Evolutionary conservation across 495 filamentous ascomycete genomes (phyloP), one percentile per base, ranked within the genome.

Genomic region (Aspergillus olivimuriae): DNA sequence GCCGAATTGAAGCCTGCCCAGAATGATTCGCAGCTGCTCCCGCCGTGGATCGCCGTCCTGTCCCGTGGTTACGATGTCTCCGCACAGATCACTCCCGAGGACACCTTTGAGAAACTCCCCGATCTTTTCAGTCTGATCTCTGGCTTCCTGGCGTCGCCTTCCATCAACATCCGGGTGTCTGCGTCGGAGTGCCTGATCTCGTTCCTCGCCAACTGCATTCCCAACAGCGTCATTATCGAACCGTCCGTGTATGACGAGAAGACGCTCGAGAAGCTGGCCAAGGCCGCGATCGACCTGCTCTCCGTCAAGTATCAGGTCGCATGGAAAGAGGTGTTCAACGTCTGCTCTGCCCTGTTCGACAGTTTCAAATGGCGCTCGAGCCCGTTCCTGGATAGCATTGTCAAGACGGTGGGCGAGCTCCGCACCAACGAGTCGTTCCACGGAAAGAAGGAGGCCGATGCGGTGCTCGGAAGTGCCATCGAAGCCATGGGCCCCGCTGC

Each of bases 181-280:
- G 87, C 92, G 2, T 89, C 94, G 0, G 91, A 97, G 62, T 95
- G 94, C 57, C 68, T 98, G 44, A 83, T 96, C 23, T 95, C 92
- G 1, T 90, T 98, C 52, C 69, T 90, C 53, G 82, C 80, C 36
- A 94, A 91, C 56, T 94, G 89, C 49, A 74, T 98, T 19, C 92
- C 94, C 0, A 71, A 80, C 17, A 73, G 69, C 36, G 83, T 89
- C 4, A 77, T 97, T 17, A 56, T 94, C 4, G 87, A 97, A 44
- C 85, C 89, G 8, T 94, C 90, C 19, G 73, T 92, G 5, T 87
- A 82, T 55, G 89, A 95, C 50, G 89, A 95, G 60, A 89, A 87
- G 63, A 73, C 83, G 0, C 68, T 98, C 9, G 80, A 84, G 55
- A 84, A 84, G 50, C 55, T 98, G 20, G 82, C 83, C 3, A 76